Evolutionary conservation across 768 basidiomycete genomes (phyloP), one percentile per base, ranked within the genome.

Genomic region (Megacollybia marginata): DNA sequence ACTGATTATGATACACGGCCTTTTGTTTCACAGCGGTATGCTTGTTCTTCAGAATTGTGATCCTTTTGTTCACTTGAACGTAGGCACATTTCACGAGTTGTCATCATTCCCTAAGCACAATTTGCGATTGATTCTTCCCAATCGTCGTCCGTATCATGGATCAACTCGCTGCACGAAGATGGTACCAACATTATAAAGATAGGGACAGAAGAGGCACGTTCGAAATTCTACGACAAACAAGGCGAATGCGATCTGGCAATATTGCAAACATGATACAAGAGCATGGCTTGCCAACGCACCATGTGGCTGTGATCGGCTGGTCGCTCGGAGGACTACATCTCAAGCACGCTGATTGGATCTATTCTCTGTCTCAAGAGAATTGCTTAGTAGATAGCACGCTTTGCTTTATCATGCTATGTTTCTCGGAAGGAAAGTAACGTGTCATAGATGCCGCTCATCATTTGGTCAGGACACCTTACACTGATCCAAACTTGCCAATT

Each of bases 61-160:
- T 28, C 23, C 23, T 28, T 6, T 28, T n/a, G 23, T 28, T 28
- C 23, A 28, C 23, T 28, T 28, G 23, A 28, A 28, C 23, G 6
- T 28, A 28, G 23, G 23, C 23, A 28, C 23, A 28, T 28, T 28
- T 6, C 2, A 28, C 2, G 6, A 28, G 23, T 28, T 28, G 6
- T 28, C 23, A 6, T 28, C 23, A 28, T 28, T 28, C 13, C 49
- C 32, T 19, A 46, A 51, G 1, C 45, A 44, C 16, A 28, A 28
- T 6, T 28, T 28, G 23, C 63, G 69, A 11, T 36, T 64, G 6
- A 61, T 70, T 23, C 50, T 52, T 15, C 45, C 68, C n/a, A 69
- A 69, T 44, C 62, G 67, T n/a, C 62, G 69, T 7, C 58, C 62
- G 35, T 69, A 69, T 47, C 63, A 61, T 1, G 64, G 62, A 2